Base-by-base conservation (phyloP, 768 basidiomycete species). In the Suillus discolor region DNA sequence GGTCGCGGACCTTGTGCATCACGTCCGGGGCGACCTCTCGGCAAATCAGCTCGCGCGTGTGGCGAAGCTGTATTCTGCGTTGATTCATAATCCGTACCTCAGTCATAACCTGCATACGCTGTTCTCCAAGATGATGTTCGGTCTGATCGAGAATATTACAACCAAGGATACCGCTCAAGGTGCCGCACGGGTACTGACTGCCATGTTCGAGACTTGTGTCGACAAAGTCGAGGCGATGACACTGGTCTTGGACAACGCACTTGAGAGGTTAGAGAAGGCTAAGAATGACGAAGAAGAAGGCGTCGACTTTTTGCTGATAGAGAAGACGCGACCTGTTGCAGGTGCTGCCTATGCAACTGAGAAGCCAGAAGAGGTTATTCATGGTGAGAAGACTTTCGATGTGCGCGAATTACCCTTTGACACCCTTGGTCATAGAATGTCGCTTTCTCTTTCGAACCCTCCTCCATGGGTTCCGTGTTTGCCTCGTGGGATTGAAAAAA, bases 1-100 rank as follows among this genome's bases (percentile, higher is more conserved):
- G 57, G 87, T 97, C 7, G 95, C 95, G 39, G 97, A 99, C 77
- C 84, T 98, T 13, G 89, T 97, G 63, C 96, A 98, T 73, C 94
- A 97, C 72, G 85, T 96, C 65, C 91, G 94, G 61, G 83, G 81
- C 54, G 96, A 98, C 23, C 85, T 99, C 45, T 87, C 88, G 2
- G 82, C 90, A 6, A 76, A 85, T 11, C 96, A 97, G 71, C 81
- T 98, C 23, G 82, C 87, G 5, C 86, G 87, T 20, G 87, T 97
- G 64, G 88, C 95, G 31, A 88, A 91, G 70, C 87, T 93, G 62
- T 97, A 93, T 75, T 92, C 95, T 1, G 88, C 89, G 59, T 88
- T 94, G 72, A 86, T 97, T 60, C 97, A 98, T 78, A 95, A 97
- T 73, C 86, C 93, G 2, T 88, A 92, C 23, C 85, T 96, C 55